Percentiles rank a stretch among this genome's conserved stretches.
These are phyloP conservation scores for Acaromyces ingoldii DNA, from an alignment of 1,284 basidiomycete species.

Conservation along the genomic window DNA sequence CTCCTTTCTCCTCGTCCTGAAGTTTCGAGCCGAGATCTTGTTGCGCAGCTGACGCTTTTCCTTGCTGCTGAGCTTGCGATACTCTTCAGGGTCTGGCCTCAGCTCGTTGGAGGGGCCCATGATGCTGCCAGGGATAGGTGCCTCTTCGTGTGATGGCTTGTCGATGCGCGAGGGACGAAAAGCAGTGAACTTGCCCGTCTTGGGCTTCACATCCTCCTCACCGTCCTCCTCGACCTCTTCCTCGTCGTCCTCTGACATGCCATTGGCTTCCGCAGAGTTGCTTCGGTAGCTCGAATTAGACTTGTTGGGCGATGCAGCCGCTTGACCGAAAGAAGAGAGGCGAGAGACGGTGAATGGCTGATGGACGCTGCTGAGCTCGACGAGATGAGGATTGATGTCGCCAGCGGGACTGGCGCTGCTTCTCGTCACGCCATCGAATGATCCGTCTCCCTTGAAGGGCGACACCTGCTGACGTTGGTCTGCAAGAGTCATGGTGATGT, in stretches of 20 bases:
- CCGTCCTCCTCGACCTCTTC: slow-evolving; percentile 12
- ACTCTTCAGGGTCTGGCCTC: slow-evolving; percentile 62
- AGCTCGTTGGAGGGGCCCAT: slow-evolving; percentile 31
- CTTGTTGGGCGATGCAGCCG: not conserved
- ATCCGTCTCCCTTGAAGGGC: not conserved
- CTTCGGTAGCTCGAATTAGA: slow-evolving; percentile 4
- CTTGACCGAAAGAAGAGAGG: slow-evolving; percentile 12
- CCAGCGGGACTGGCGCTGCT: too few species aligned
- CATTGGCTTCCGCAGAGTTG: slow-evolving; percentile 17
- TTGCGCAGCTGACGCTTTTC: slow-evolving; percentile 94
- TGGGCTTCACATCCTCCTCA: slow-evolving; percentile 3
- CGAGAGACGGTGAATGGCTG: slow-evolving; percentile 10
- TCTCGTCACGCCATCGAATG: not conserved
- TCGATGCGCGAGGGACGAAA: slow-evolving; percentile 8
- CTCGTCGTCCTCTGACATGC: slow-evolving; percentile 22
- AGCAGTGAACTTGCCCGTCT: slow-evolving; percentile 14
- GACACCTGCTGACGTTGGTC: too few species aligned
- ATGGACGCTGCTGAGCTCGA: slow-evolving; percentile 8
- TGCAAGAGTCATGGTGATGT: not conserved
- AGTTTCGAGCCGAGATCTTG: slow-evolving; percentile 93
- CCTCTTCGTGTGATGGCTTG: not conserved
- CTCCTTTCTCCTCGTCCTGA: slow-evolving; percentile 88
- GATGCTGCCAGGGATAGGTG: slow-evolving; percentile 17
- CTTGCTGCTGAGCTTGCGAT: slow-evolving; percentile 89
- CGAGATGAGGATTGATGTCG: slow-evolving; percentile 29